Conservation (phyloP, 176 grass and related monocot genomes). For the Cenchrus fungigraminus region DNA sequence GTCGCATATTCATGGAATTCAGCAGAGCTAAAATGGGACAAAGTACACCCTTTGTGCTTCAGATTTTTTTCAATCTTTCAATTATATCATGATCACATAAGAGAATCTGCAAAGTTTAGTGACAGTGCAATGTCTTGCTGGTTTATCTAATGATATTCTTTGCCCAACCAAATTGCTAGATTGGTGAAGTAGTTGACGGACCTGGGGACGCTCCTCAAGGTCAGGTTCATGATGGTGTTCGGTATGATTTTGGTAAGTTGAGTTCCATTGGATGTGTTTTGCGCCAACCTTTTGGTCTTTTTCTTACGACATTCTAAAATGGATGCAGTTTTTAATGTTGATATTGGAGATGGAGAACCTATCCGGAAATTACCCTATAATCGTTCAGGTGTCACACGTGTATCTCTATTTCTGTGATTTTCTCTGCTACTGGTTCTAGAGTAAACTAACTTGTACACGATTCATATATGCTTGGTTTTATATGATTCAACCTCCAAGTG, state of each 20-base stretch:
- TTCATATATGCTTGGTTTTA: conserved; percentile 3
- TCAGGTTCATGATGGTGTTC: conserved; percentile 81
- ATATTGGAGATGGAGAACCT: conserved; percentile 97
- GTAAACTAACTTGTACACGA: conserved; percentile 8
- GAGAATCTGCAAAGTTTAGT: background rate
- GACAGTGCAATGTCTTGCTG: conserved; percentile 20
- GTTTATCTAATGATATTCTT: conserved; percentile 23
- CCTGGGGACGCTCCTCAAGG: conserved; percentile 60
- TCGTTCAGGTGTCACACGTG: conserved; percentile 59
- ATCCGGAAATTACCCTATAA: conserved; percentile 95
- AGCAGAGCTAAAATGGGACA: conserved; percentile 84
- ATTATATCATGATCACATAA: background rate
- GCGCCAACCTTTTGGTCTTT: conserved; percentile 6
- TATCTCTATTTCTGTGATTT: conserved; percentile 17
- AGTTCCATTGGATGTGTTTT: conserved; percentile 40
- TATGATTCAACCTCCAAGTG: conserved; percentile 1
- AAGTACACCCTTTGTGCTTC: conserved; percentile 53
- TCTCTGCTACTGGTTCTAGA: conserved; percentile 18
- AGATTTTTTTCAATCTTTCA: background rate
- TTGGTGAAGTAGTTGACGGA: conserved; percentile 93
- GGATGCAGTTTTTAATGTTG: conserved; percentile 93
- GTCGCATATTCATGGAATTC: conserved; percentile 97
- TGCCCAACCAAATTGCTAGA: conserved; percentile 53
- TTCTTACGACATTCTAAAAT: conserved; percentile 38
- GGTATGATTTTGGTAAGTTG: conserved; percentile 86